Percentiles rank a stretch among this genome's conserved stretches.
phyloP scores from a whole-genome alignment of 306 rosid species.

The Acacia acuminata region DNA sequence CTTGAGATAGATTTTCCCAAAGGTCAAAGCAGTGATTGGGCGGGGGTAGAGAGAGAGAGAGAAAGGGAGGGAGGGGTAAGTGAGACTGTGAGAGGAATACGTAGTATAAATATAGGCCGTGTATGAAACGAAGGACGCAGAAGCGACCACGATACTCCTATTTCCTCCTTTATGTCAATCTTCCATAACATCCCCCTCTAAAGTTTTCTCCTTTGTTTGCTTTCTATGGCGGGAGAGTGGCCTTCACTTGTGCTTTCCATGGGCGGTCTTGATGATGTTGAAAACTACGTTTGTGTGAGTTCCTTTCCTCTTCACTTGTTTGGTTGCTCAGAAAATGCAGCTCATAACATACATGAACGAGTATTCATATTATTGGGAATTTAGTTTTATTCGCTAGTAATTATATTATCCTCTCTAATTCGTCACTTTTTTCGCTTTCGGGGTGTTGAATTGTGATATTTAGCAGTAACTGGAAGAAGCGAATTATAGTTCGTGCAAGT shows the following conservation, averaged over 20 bases:
- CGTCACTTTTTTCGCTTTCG: not conserved
- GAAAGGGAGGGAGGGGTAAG: not conserved
- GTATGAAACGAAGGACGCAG: constrained; percentile 52
- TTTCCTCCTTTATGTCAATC: not conserved
- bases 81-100: not conserved
- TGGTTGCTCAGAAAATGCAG: constrained; percentile 13
- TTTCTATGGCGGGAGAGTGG: constrained; percentile 37
- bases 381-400: not conserved
- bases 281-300: constrained; percentile 61
- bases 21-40: not conserved
- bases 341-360: not conserved
- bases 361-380: not conserved
- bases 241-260: constrained; percentile 16
- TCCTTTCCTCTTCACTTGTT: not conserved
- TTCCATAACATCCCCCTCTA: too few relatives aligned
- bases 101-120: constrained; percentile 48
- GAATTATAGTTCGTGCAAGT: not conserved
- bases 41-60: not conserved
- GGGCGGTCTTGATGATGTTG: constrained; percentile 51
- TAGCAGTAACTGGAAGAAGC: not conserved
- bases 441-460: not conserved
- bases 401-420: not conserved
- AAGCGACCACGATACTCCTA: constrained; percentile 42
- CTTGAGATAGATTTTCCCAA: too few relatives aligned
- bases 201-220: not conserved